Evolutionary conservation across 371 early-diverging fungal species (phyloP), one percentile per base, ranked within the genome.

Genomic region (Mortierella sp.): DNA sequence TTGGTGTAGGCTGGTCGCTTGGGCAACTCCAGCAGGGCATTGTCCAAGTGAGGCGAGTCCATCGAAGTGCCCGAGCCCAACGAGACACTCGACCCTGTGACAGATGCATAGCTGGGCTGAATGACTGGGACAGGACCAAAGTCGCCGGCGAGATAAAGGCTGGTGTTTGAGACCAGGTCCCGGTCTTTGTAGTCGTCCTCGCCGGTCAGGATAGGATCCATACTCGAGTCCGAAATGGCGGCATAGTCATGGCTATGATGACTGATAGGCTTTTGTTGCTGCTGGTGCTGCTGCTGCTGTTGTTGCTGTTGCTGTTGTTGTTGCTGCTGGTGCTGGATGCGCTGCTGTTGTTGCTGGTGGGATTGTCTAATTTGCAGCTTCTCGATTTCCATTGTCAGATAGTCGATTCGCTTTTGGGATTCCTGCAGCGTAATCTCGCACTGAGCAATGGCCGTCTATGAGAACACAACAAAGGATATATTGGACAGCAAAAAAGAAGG

Each of bases 391-490:
- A 87, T 89, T 26, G 92, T 91, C 68, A 98, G 90, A 72, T 92
- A 97, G 63, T 93, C 93, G 79, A 97, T 91, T 40, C 95, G 92
- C 79, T 92, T 93, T 81, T 95, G 92, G 48, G 92, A 91, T 68
- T 98, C 96, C 48, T 85, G 86, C 66, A 97, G 89, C 70, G 94
- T 91, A 63, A 89, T 88, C 84, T 97, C 94, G 79, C 95, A 95
- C 77, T 95, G 93, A 58, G 94, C 81, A 73, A 83, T 83, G 76
- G 84, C 84, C 41, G 78, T 66, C 84, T 83, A 78, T 31, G 2
- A 26, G 37, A 22, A 6, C 41, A 29, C 24, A 29, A 43, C 39
- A n/a, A 52, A 34, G 14, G 19, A 39, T 22, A 29, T 9, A 34
- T n/a, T 31, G 34, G 66, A 16, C 43, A 67, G 34, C 13, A 24